Base-by-base conservation (phyloP, 176 grass and related monocot genomes). In the Avena eriantha region DNA sequence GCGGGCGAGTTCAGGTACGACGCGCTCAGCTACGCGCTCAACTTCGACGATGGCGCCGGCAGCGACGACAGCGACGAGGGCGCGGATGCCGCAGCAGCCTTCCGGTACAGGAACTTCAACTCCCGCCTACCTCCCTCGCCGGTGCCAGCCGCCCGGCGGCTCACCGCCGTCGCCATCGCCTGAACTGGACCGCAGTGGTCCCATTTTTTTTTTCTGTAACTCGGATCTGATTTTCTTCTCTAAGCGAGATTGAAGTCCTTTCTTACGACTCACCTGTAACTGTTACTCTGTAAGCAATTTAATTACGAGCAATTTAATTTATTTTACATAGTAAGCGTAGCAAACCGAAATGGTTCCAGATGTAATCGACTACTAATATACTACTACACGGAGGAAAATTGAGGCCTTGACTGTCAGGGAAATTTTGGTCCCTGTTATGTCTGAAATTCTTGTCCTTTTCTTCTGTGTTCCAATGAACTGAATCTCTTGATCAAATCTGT, bases 1-100 rank as follows among this genome's bases (percentile, higher is more conserved):
- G 34, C 55, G 63, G 79, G 87, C 89, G 84, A 92, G 54, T 93
- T 95, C 89, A 69, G 89, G 41, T 95, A 98, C 58, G 95, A 98
- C 79, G 91, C 95, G 72, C 88, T 98, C 72, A 98, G 95, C 90
- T 95, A 95, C 80, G 91, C 93, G 31, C 93, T 90, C 63, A 98
- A 98, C 87, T 98, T 95, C 77, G 95, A 98, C 74, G 80, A 90
- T 18, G 93, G 95, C 21, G 35, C 35, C 35, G 79, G 82, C 33
- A 85, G 84, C 73, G 73, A 87, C 11, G 81, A 43, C 7, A 66
- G 8, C 18, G 88, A 59, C 13, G 86, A 18, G n/a, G 86, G 58
- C 24, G 74, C n/a, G 2, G 79, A 33, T 46, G 68, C 56, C 26
- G 79, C 39, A 10, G 78, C 82, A 14, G 47, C 69, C 22, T 93